Evolutionary conservation across 2,329 filamentous ascomycete genomes (phyloP).

Genomic region (Colletotrichum filicis): DNA sequence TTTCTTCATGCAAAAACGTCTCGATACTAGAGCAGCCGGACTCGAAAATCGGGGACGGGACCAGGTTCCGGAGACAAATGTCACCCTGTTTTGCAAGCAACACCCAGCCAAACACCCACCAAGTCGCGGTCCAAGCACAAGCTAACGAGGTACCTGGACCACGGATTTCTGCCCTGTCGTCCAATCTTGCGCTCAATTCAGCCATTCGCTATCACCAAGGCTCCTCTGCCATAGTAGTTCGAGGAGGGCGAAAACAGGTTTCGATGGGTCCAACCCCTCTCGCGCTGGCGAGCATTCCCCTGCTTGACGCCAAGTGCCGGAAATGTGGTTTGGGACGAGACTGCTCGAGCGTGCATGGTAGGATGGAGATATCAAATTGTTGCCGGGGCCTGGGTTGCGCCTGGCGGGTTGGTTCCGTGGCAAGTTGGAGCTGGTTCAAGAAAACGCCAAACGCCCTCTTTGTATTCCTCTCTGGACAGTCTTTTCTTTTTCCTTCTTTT

Average conservation of each 20-base stretch:
- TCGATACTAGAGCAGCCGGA: not conserved
- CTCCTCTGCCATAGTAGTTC: not conserved
- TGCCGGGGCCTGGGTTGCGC: not conserved
- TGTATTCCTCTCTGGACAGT: not conserved
- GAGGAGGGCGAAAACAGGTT: slow-evolving; percentile 19
- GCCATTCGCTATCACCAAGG: slow-evolving; percentile 4
- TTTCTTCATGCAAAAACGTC: not conserved
- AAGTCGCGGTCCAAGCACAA: slow-evolving; percentile 26
- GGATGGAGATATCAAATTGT: slow-evolving; percentile 3
- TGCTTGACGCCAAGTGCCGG: not conserved
- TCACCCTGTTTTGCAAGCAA: slow-evolving; percentile 21
- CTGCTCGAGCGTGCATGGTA: slow-evolving; percentile 16
- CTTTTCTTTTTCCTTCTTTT: not conserved
- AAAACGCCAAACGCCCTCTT: slow-evolving; percentile 1
- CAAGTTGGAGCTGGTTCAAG: slow-evolving; percentile 3
- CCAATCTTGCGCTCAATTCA: slow-evolving; percentile 2
- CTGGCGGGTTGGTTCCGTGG: not conserved
- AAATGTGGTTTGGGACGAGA: slow-evolving; percentile 4
- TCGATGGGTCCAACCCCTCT: slow-evolving; percentile 10
- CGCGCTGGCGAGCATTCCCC: slow-evolving; percentile 23
- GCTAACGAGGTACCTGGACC: not conserved
- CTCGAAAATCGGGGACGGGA: not conserved
- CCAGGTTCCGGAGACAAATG: slow-evolving; percentile 18
- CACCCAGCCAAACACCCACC: slow-evolving; percentile 1
- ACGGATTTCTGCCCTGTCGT: slow-evolving; percentile 10